These are phyloP conservation scores for Omphalotus olearius DNA, from an alignment of 1,284 basidiomycete species.

Conservation along the genomic window DNA sequence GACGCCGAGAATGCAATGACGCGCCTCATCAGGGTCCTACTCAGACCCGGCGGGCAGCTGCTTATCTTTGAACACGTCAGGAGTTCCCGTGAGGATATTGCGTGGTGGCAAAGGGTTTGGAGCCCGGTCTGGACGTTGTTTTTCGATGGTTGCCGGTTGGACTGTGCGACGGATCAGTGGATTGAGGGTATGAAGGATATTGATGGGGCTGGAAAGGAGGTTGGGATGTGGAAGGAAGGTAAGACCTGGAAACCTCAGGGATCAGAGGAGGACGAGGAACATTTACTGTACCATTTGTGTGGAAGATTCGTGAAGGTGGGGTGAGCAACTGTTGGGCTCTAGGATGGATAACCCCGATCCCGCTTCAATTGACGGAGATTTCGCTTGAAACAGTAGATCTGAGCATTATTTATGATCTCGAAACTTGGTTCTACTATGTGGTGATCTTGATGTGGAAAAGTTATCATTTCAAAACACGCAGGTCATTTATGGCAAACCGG, in stretches of 20 bases:
- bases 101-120: constrained; percentile 64
- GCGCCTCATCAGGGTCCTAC: constrained; percentile 29
- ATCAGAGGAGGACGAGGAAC: constrained; percentile 1
- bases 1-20: constrained; percentile 30
- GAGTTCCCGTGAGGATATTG: constrained; percentile 31
- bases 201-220: constrained; percentile 14
- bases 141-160: constrained; percentile 59
- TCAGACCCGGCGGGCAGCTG: constrained; percentile 43
- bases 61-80: constrained; percentile 49
- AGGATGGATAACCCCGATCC: no score
- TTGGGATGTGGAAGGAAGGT: constrained; percentile 35
- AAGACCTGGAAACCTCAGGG: neutral
- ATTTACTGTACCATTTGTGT: neutral
- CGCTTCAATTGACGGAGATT: no score
- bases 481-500: no score
- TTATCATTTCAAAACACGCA: no score
- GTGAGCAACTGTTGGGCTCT: no score
- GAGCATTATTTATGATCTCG: no score
- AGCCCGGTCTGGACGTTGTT: constrained; percentile 55
- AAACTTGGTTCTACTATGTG: no score
- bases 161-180: constrained; percentile 53
- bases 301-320: neutral
- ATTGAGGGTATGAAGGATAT: constrained; percentile 35
- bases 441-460: no score
- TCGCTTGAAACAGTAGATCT: no score